Evolutionary conservation across 257 asterid species (phyloP).

Genomic region (Scutellaria minor): DNA sequence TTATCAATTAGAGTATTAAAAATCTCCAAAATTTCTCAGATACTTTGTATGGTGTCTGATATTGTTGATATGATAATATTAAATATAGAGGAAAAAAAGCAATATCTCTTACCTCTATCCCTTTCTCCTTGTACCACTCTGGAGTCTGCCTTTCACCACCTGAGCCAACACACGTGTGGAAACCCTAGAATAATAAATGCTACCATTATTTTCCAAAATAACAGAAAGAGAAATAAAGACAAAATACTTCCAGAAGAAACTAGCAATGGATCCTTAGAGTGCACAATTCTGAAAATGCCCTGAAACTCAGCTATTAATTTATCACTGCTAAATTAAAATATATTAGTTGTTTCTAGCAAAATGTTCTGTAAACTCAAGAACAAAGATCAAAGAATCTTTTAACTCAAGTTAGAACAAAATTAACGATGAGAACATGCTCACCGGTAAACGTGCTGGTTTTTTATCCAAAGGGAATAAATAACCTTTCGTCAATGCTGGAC

Average conservation of each 20-base stretch:
- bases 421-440: constrained; percentile 44
- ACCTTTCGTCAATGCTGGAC: constrained; percentile 94
- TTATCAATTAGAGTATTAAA: not conserved
- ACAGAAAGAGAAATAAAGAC: not conserved
- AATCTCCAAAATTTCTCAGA: not conserved
- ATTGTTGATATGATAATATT: constrained; percentile 4
- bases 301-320: constrained; percentile 17
- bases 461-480: constrained; percentile 86
- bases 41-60: not conserved
- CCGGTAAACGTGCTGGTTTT: constrained; percentile 96
- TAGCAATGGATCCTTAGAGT: constrained; percentile 7
- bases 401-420: constrained; percentile 9
- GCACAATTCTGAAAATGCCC: constrained; percentile 5
- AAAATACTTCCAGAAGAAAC: not conserved
- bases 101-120: constrained; percentile 75
- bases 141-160: constrained; percentile 98
- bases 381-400: not conserved
- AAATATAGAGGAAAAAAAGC: constrained; percentile 5
- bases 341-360: not conserved
- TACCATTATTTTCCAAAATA: constrained; percentile 28
- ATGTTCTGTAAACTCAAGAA: constrained; percentile 24
- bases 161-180: constrained; percentile 95
- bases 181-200: constrained; percentile 61
- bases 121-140: constrained; percentile 96
- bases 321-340: not conserved